Evolutionary conservation across 2,329 filamentous ascomycete species (phyloP), one percentile per base, ranked within the genome.

Genomic region (Chaetothyriales sp.): DNA sequence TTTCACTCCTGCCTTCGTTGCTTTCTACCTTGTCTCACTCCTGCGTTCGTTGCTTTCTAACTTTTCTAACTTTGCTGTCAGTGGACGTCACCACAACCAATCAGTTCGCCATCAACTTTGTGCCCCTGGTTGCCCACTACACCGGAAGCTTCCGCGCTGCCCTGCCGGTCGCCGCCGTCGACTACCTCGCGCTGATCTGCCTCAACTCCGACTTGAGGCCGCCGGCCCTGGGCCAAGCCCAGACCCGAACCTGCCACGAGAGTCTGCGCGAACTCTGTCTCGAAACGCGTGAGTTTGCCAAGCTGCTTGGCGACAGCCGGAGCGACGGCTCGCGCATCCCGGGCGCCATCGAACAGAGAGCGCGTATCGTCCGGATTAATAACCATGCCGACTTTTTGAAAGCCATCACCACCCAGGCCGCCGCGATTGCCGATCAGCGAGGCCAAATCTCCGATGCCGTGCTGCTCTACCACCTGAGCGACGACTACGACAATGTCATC

Each of bases 211-310:
- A 95, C 66, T 74, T 94, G 44, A 43, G 52, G 20, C 78, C 77
- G 22, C 85, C 83, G 18, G 78, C 86, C 52, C 74, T 83, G 5
- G 89, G 88, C 52, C 81, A 79, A 55, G 82, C 83, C 44, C 90
- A 95, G 65, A 79, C 82, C 50, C 80, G 78, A 47, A 78, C 95
- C 40, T 97, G 90, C 68, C 88, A 95, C 67, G 88, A 95, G 67
- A 90, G 89, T 5, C 74, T 98, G 52, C 86, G 89, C 37, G 92
- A 97, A 68, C 81, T 97, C 51, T 89, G 95, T 22, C 76, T 98
- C n/a, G 92, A 98, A 70, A 95, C 89, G 18, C 82, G 90, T 59
- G 92, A 98, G 65, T 98, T 97, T 68, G 90, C 89, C 63, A 86
- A 88, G 63, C 74, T 98, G 13, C 81, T 98, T 47, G 92, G 94